A percentile compares a stretch with the other conserved stretches of the same genome.
phyloP scores from a whole-genome alignment of 2,329 filamentous ascomycete genomes.

The Coniochaeta ligniaria region DNA sequence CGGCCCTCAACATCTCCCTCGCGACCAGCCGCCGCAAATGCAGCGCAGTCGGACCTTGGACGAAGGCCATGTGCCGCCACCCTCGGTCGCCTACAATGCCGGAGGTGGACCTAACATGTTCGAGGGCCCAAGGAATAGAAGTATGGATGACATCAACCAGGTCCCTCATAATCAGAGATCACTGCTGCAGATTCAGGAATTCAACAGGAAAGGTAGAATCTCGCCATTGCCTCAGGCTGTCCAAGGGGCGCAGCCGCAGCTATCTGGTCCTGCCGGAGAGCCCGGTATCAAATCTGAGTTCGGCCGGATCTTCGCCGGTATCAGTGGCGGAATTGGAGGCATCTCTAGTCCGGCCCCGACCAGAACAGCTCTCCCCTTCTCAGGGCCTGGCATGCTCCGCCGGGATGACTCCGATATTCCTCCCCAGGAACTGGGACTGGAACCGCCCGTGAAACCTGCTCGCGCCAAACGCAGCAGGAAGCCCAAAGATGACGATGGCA shows the following conservation, averaged over 20 bases:
- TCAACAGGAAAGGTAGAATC: slow-evolving; percentile 72
- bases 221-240: slow-evolving; percentile 91
- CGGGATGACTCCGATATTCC: slow-evolving; percentile 44
- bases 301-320: slow-evolving; percentile 91
- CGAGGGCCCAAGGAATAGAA: slow-evolving; percentile 33
- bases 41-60: slow-evolving; percentile 35
- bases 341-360: slow-evolving; percentile 44
- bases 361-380: slow-evolving; percentile 37
- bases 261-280: slow-evolving; percentile 71
- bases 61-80: slow-evolving; percentile 38
- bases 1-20: slow-evolving; percentile 25
- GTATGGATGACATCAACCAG: slow-evolving; percentile 46
- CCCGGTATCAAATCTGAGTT: slow-evolving; percentile 92
- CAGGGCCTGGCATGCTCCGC: slow-evolving; percentile 34
- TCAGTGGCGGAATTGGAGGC: slow-evolving; percentile 53
- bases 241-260: slow-evolving; percentile 79
- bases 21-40: slow-evolving; percentile 21
- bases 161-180: slow-evolving; percentile 53
- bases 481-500: slow-evolving; percentile 66
- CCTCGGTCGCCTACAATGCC: slow-evolving; percentile 41
- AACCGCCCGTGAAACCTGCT: slow-evolving; percentile 29
- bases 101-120: slow-evolving; percentile 32
- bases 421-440: slow-evolving; percentile 37
- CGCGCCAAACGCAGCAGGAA: slow-evolving; percentile 60
- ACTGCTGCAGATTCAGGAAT: slow-evolving; percentile 72